Evolutionary conservation across 164 flowering plant genomes (phyloP).

Genomic region (Magnolia kwangsiensis): DNA sequence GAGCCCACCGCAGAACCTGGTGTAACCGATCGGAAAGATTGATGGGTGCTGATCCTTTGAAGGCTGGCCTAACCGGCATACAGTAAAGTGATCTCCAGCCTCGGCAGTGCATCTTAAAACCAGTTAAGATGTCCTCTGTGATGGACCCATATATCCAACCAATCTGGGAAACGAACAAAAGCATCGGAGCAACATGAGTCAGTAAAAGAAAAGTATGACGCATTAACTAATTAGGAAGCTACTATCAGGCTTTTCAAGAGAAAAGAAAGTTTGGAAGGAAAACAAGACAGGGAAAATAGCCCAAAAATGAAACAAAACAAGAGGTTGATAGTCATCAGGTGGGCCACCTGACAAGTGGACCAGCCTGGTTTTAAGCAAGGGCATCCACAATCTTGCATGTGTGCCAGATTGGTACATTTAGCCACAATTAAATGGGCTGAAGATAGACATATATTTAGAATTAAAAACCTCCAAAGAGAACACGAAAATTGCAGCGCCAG

Average conservation of each 20-base stretch:
- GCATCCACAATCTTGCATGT: neutral
- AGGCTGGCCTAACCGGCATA: slow-evolving; percentile 96
- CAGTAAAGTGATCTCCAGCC: slow-evolving; percentile 99
- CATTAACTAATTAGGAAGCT: neutral
- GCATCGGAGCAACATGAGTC: neutral
- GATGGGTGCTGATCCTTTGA: slow-evolving; percentile 98
- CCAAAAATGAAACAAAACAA: neutral
- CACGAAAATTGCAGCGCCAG: neutral
- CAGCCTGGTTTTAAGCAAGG: neutral
- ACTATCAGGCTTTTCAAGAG: neutral
- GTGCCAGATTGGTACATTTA: neutral
- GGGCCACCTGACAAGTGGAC: neutral
- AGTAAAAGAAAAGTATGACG: neutral
- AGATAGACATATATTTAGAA: neutral
- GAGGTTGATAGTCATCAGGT: neutral
- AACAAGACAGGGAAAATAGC: neutral
- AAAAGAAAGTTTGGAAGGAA: neutral
- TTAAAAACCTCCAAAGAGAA: neutral
- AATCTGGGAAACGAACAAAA: slow-evolving; percentile 42
- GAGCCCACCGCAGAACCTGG: slow-evolving; percentile 98
- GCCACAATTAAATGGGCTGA: neutral
- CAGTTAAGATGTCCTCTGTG: slow-evolving; percentile 93
- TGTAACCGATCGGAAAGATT: slow-evolving; percentile 91
- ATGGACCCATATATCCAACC: slow-evolving; percentile 99
- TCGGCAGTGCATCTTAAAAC: slow-evolving; percentile 98